Conservation (phyloP, 805 yeast genomes). For the Ogataea chonburiensis region DNA sequence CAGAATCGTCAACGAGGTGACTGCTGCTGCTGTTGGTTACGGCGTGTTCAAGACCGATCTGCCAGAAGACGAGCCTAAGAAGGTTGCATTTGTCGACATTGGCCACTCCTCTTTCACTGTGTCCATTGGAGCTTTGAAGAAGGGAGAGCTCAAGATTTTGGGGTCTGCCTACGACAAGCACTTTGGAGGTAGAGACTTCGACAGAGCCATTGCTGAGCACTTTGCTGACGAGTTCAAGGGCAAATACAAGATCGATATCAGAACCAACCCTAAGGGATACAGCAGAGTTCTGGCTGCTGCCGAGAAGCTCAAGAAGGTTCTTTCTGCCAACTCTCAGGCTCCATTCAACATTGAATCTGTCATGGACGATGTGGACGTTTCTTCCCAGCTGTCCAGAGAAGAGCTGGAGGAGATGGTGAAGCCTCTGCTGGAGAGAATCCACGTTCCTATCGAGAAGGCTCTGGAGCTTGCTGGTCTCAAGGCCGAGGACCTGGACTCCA, state of each 20-base stretch:
- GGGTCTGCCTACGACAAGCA: slow-evolving; percentile 93
- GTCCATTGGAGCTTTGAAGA: slow-evolving; percentile 84
- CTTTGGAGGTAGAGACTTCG: slow-evolving; percentile 98
- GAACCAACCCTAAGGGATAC: slow-evolving; percentile 91
- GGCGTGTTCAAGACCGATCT: slow-evolving; percentile 97
- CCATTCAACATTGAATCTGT: slow-evolving; percentile 95
- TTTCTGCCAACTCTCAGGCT: slow-evolving; percentile 93
- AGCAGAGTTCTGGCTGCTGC: slow-evolving; percentile 89
- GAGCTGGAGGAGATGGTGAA: slow-evolving; percentile 86
- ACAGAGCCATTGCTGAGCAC: slow-evolving; percentile 89
- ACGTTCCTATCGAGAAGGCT: slow-evolving; percentile 78
- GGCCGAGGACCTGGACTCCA: slow-evolving; percentile 75
- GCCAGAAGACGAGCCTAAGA: slow-evolving; percentile 90
- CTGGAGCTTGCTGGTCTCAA: slow-evolving; percentile 74
- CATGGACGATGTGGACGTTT: slow-evolving; percentile 95
- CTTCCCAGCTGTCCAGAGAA: slow-evolving; percentile 83
- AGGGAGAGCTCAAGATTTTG: slow-evolving; percentile 91
- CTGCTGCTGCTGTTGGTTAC: slow-evolving; percentile 99
- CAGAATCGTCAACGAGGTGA: slow-evolving; percentile 93
- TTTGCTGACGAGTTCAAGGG: slow-evolving; percentile 89
- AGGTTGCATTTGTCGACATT: slow-evolving; percentile 91
- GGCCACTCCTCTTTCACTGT: slow-evolving; percentile 97
- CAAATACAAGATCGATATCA: slow-evolving; percentile 91
- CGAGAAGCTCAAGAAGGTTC: slow-evolving; percentile 91
- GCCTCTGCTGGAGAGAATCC: slow-evolving; percentile 76